These are phyloP conservation scores for Termitomyces sp. DNA, from an alignment of 768 basidiomycete species.

Conservation along the genomic window DNA sequence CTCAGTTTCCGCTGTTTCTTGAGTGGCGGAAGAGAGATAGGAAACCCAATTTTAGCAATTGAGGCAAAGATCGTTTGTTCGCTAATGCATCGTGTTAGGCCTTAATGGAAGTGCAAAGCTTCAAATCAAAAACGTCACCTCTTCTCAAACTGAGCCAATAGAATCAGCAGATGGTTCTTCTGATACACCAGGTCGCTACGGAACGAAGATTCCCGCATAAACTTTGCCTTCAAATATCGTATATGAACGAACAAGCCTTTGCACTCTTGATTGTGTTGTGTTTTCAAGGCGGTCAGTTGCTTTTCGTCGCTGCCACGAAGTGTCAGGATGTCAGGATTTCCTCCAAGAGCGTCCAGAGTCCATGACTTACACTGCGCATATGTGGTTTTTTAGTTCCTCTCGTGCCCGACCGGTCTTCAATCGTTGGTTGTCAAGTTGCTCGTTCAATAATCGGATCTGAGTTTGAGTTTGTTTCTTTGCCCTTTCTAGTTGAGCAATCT, in stretches of 20 bases:
- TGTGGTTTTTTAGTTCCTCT: constrained; percentile 48
- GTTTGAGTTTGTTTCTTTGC: constrained; percentile 62
- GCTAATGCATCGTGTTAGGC: constrained; percentile 25
- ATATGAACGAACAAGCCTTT: constrained; percentile 91
- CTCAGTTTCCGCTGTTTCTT: constrained; percentile 49
- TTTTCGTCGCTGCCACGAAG: constrained; percentile 37
- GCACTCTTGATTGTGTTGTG: constrained; percentile 79
- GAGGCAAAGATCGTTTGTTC: constrained; percentile 69
- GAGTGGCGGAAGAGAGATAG: constrained; percentile 31
- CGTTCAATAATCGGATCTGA: constrained; percentile 59
- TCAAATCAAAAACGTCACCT: constrained; percentile 40
- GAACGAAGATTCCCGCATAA: constrained; percentile 77
- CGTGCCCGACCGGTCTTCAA: constrained; percentile 39
- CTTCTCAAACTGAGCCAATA: constrained; percentile 66
- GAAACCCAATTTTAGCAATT: constrained; percentile 73
- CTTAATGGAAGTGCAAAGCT: not conserved
- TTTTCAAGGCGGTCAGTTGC: constrained; percentile 48
- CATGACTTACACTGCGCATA: constrained; percentile 50
- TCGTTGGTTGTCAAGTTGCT: constrained; percentile 55
- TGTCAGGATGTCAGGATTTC: constrained; percentile 13
- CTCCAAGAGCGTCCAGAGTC: not conserved
- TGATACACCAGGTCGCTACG: constrained; percentile 76
- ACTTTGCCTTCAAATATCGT: constrained; percentile 87
- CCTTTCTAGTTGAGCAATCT: constrained; percentile 50
- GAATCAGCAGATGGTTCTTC: constrained; percentile 77